phyloP scores from a whole-genome alignment of 495 filamentous ascomycete genomes.

The Parathielavia hyrcaniae region DNA sequence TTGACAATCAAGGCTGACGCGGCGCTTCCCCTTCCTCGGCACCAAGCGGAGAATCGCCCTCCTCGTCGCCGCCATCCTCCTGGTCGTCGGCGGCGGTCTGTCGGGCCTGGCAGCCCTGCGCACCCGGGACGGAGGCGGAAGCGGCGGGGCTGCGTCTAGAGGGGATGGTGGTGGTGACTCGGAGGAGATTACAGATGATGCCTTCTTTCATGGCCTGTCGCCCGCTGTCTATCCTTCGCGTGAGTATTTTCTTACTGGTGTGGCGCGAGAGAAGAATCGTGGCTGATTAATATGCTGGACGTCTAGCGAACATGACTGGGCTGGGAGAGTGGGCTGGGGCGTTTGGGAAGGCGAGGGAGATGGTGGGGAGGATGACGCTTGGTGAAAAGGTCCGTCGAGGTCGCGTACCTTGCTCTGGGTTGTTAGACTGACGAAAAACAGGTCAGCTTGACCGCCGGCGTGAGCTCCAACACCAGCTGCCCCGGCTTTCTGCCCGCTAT shows the following conservation, averaged over 20 bases:
- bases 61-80: conserved; percentile 29
- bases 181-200: conserved; percentile 39
- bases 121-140: conserved; percentile 13
- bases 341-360: conserved; percentile 45
- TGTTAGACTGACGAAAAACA: conserved; percentile 11
- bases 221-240: conserved; percentile 54
- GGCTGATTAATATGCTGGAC: conserved; percentile 9
- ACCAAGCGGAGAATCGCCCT: conserved; percentile 36
- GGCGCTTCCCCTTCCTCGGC: conserved; percentile 37
- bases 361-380: conserved; percentile 53
- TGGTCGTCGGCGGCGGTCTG: conserved; percentile 36
- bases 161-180: conserved; percentile 4
- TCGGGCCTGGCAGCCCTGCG: conserved; percentile 33
- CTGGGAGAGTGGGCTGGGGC: conserved; percentile 44
- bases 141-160: not conserved
- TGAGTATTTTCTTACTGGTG: conserved; percentile 21
- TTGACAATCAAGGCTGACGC: conserved; percentile 33
- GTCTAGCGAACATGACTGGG: conserved; percentile 47
- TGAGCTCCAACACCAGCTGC: conserved; percentile 42
- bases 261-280: conserved; percentile 10
- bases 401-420: conserved; percentile 22
- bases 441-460: conserved; percentile 50
- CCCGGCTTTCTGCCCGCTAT: conserved; percentile 48
- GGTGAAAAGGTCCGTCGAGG: conserved; percentile 55
- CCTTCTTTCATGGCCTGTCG: conserved; percentile 51